These are phyloP conservation scores for Phaeoacremonium minimum DNA, from an alignment of 2,329 filamentous ascomycete species.

Conservation along the genomic window DNA sequence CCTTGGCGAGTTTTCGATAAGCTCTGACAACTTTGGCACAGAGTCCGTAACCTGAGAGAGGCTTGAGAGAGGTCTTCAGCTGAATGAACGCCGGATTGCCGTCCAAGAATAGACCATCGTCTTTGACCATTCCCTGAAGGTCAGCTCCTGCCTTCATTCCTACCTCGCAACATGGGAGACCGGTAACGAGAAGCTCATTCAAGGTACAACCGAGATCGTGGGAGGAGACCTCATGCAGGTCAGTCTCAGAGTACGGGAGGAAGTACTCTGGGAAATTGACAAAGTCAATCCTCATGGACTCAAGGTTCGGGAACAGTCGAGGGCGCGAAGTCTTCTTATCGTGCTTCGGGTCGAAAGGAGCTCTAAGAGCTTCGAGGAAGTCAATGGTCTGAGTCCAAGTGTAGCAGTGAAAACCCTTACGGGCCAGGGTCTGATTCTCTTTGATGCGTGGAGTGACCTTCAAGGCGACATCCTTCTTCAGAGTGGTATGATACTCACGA, in stretches of 20 bases:
- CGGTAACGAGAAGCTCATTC: slow-evolving; percentile 49
- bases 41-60: slow-evolving; percentile 32
- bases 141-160: slow-evolving; percentile 42
- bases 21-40: slow-evolving; percentile 40
- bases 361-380: slow-evolving; percentile 45
- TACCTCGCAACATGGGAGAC: slow-evolving; percentile 43
- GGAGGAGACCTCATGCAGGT: slow-evolving; percentile 47
- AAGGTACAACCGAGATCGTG: slow-evolving; percentile 50
- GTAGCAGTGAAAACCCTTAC: slow-evolving; percentile 51
- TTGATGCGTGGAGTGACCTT: slow-evolving; percentile 36
- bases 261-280: slow-evolving; percentile 48
- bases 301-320: slow-evolving; percentile 41
- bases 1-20: slow-evolving; percentile 24
- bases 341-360: slow-evolving; percentile 40
- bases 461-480: slow-evolving; percentile 36
- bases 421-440: slow-evolving; percentile 36
- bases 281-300: slow-evolving; percentile 45
- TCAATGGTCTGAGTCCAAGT: slow-evolving; percentile 50
- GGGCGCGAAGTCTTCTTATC: slow-evolving; percentile 25
- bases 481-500: slow-evolving; percentile 34
- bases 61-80: slow-evolving; percentile 30
- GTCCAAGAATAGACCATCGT: slow-evolving; percentile 47
- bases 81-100: slow-evolving; percentile 38
- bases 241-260: slow-evolving; percentile 37
- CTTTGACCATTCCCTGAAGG: slow-evolving; percentile 46